phyloP scores from a whole-genome alignment of 139 green algal species.

The Desmodesmus armatus region DNA sequence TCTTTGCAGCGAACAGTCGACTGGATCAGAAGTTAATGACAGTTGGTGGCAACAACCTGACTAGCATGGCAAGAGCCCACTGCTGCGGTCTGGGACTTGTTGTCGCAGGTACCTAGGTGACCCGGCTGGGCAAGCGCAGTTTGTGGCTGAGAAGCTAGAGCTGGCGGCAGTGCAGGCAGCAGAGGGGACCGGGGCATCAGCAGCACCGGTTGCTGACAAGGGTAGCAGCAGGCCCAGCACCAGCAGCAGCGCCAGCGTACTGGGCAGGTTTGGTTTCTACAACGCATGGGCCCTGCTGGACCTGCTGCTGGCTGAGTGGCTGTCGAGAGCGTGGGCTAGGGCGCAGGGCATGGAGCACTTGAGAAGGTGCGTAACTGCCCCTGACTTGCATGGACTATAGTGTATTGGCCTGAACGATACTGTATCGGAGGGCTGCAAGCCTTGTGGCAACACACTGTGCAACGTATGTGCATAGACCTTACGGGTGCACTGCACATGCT shows the following conservation, averaged over 20 bases:
- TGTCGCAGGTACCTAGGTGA: neutral
- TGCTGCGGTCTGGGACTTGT: neutral
- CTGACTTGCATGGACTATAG: neutral
- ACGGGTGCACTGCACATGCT: neutral
- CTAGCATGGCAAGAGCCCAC: neutral
- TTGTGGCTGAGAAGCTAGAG: neutral
- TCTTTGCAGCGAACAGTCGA: neutral
- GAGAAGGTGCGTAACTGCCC: neutral
- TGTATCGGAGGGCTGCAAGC: neutral
- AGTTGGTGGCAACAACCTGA: too few relatives aligned
- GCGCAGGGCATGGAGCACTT: slow-evolving; percentile 6
- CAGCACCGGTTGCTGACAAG: too few relatives aligned
- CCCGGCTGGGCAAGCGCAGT: neutral
- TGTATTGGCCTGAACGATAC: neutral
- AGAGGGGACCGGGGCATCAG: neutral
- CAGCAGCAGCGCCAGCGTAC: neutral
- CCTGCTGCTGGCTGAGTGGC: slow-evolving; percentile 28
- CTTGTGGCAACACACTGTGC: neutral
- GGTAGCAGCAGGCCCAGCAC: slow-evolving; percentile 5
- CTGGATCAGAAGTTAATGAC: too few relatives aligned
- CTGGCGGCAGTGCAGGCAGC: slow-evolving; percentile 3
- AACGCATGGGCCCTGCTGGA: slow-evolving; percentile 13
- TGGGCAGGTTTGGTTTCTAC: slow-evolving; percentile 16
- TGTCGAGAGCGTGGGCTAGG: neutral
- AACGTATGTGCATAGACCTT: too few relatives aligned